These are phyloP conservation scores for Parmales sp. DNA, from an alignment of 108 stramenopile species.

Conservation along the genomic window DNA sequence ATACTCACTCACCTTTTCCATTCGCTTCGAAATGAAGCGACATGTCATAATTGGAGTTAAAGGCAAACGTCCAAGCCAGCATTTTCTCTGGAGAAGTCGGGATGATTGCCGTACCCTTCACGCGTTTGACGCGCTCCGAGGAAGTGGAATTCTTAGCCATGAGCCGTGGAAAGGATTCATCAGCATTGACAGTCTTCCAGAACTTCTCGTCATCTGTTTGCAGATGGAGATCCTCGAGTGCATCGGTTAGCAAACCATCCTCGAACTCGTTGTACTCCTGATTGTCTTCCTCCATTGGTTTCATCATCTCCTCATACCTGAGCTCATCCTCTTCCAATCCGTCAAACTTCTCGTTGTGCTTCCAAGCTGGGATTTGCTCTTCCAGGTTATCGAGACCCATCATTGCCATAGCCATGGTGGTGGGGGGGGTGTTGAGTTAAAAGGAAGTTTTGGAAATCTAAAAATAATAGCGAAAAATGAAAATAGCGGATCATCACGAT, in stretches of 20 bases:
- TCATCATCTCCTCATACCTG: not conserved
- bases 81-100: not conserved
- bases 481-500: not conserved
- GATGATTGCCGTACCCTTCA: not conserved
- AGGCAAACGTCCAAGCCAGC: not conserved
- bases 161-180: not conserved
- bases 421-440: not conserved
- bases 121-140: not conserved
- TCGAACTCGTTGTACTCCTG: not conserved
- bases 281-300: not conserved
- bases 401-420: not conserved
- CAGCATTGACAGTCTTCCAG: not conserved
- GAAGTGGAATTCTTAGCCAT: not conserved
- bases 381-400: not conserved
- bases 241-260: not conserved
- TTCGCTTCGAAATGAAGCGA: not conserved
- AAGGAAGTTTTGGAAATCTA: too few relatives aligned
- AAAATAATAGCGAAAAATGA: too few relatives aligned
- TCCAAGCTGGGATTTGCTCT: not conserved
- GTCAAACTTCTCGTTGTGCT: not conserved
- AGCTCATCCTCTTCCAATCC: not conserved
- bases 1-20: too few relatives aligned
- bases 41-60: constrained; percentile 3
- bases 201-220: not conserved
- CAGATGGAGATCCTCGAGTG: not conserved